Evolutionary conservation across 2,329 filamentous ascomycete genomes (phyloP), one percentile per base, ranked within the genome.

Genomic region (Colletotrichum theobromicola): DNA sequence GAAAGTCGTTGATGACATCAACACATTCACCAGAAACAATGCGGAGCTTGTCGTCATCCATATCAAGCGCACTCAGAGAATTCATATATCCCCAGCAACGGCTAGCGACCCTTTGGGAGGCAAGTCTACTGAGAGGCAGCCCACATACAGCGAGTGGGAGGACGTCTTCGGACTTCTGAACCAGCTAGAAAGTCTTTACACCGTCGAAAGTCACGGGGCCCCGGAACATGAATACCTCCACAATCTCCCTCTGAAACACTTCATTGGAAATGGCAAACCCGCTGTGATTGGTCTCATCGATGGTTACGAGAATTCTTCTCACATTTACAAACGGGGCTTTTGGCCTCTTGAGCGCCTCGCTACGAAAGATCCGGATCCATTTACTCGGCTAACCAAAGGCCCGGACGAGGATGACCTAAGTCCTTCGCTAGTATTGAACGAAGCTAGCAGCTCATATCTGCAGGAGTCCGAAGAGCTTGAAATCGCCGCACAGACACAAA

Each of bases 361-460:
- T 2, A 21, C 37, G 10, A 46, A 46, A 12, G 18, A 46, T 18
- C 37, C 18, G 37, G 37, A 46, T 46, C 37, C 18, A 1, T 46
- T 46, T 46, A 46, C 37, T 46, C 37, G 37, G 3, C 5, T 46
- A 12, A 21, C 37, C 0, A 46, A 18, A 46, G 37, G 37, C 5
- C 37, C 37, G 18, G 37, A 46, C 7, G 37, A 46, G 37, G 37
- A 21, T 46, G 37, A 21, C 5, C 37, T 46, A 21, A 1, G 1
- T 0, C n/a, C 18, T 21, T 21, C 9, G n/a, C 18, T 0, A 46
- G n/a, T 18, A 46, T 46, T 46, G 0, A 21, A 46, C 18, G n/a
- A 18, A 21, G n/a, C 12, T 9, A 21, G 37, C 37, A 46, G 0
- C 18, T 46, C 5, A 12, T 46, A 46, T 46, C 1, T 46, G 18